Conservation (phyloP, 208 protist species). For the Trypanosoma lewisi region DNA sequence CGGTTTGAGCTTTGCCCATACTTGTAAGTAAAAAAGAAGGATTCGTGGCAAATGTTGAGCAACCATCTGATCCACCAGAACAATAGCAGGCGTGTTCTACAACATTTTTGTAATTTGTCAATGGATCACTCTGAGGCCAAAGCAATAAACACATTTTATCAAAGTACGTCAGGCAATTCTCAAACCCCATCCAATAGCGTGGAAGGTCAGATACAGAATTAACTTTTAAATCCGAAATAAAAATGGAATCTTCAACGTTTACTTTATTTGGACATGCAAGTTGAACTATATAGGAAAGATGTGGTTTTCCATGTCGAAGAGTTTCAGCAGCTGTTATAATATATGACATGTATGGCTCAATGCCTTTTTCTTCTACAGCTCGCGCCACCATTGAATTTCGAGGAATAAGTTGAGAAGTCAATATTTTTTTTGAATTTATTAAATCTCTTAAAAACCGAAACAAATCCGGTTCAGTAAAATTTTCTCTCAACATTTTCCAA, state of each 20-base stretch:
- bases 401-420: slow-evolving; percentile 17
- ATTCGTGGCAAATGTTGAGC: slow-evolving; percentile 54
- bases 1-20: slow-evolving; percentile 17
- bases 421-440: slow-evolving; percentile 22
- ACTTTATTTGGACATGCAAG: slow-evolving; percentile 25
- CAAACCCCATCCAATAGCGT: slow-evolving; percentile 55
- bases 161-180: slow-evolving; percentile 56
- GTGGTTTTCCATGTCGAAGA: slow-evolving; percentile 21
- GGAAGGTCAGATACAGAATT: slow-evolving; percentile 31
- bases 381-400: slow-evolving; percentile 10
- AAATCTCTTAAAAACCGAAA: slow-evolving; percentile 31
- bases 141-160: slow-evolving; percentile 38
- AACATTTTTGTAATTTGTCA: slow-evolving; percentile 32
- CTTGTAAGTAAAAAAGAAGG: slow-evolving; percentile 57
- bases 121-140: slow-evolving; percentile 59
- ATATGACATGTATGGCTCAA: slow-evolving; percentile 36
- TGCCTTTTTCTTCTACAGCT: slow-evolving; percentile 25
- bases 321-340: slow-evolving; percentile 24
- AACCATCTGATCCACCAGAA: slow-evolving; percentile 18
- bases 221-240: slow-evolving; percentile 15
- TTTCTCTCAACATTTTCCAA: slow-evolving; percentile 25
- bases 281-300: slow-evolving; percentile 27
- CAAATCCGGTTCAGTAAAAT: slow-evolving; percentile 23
- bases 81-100: slow-evolving; percentile 22
- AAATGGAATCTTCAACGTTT: slow-evolving; percentile 19